Conservation (phyloP, 192 early-diverging fungal species). For the Gaertneriomyces sp. region DNA sequence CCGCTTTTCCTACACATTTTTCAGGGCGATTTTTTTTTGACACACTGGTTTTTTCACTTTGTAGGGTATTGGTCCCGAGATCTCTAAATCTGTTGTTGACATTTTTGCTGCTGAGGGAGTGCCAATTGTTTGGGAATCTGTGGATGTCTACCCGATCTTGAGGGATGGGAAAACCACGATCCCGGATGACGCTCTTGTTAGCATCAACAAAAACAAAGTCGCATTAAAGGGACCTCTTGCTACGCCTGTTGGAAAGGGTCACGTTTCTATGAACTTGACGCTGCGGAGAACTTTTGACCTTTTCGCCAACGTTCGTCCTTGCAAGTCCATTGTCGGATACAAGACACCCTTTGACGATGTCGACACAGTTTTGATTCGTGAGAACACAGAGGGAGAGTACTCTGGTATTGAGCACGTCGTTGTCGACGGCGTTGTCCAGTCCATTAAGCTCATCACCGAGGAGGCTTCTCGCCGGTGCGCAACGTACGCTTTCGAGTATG, state of each 20-base stretch:
- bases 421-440: constrained; percentile 95
- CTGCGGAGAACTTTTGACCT: constrained; percentile 93
- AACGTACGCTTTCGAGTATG: constrained; percentile 94
- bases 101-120: constrained; percentile 90
- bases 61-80: constrained; percentile 93
- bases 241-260: constrained; percentile 98
- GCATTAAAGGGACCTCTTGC: constrained; percentile 97
- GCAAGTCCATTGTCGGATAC: constrained; percentile 94
- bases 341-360: constrained; percentile 96
- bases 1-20: too few species aligned
- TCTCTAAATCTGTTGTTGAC: constrained; percentile 83
- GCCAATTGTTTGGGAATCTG: constrained; percentile 95
- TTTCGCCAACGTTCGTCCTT: constrained; percentile 97
- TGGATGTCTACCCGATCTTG: constrained; percentile 88
- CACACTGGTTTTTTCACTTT: too few species aligned
- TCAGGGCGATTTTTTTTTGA: too few species aligned
- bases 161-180: constrained; percentile 91
- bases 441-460: constrained; percentile 98
- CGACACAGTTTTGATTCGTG: constrained; percentile 96
- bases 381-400: constrained; percentile 99
- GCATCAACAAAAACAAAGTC: constrained; percentile 93
- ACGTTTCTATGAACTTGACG: constrained; percentile 85
- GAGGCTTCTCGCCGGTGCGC: constrained; percentile 88
- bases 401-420: constrained; percentile 91
- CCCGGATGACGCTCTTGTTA: constrained; percentile 84